Conservation (phyloP, 495 filamentous ascomycete species). For the Coniosporium apollinis region DNA sequence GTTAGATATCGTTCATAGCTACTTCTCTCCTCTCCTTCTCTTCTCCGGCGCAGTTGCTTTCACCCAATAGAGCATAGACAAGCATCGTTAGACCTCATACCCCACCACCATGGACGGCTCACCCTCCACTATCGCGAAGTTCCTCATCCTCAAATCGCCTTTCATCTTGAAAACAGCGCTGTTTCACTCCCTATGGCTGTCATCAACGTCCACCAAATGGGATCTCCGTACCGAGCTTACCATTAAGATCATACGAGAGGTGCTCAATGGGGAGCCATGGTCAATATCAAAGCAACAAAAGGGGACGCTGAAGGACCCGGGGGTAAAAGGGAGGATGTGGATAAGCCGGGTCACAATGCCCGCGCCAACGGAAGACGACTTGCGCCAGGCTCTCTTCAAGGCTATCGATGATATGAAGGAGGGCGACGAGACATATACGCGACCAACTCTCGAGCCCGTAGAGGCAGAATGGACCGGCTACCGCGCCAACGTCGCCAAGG, state of each 20-base stretch:
- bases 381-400: conserved; percentile 39
- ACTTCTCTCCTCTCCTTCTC: not conserved
- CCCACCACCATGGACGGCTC: conserved; percentile 10
- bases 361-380: conserved; percentile 35
- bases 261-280: conserved; percentile 29
- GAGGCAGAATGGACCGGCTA: conserved; percentile 69
- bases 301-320: conserved; percentile 41
- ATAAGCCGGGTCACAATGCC: conserved; percentile 48
- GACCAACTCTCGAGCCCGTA: conserved; percentile 39
- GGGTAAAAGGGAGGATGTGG: conserved; percentile 69
- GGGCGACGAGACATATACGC: conserved; percentile 27
- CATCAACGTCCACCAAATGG: conserved; percentile 53
- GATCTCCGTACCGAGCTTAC: conserved; percentile 63
- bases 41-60: not conserved
- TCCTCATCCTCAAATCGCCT: conserved; percentile 36
- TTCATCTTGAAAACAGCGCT: conserved; percentile 50
- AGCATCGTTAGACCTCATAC: no score
- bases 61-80: not conserved
- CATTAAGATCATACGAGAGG: conserved; percentile 49
- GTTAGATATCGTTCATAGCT: not conserved
- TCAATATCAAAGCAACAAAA: conserved; percentile 47
- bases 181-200: conserved; percentile 46
- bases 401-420: conserved; percentile 49
- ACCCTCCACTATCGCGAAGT: conserved; percentile 11
- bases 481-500: conserved; percentile 31